Base-by-base conservation (phyloP, 768 basidiomycete genomes). In the Kwoniella mangroviensis region DNA sequence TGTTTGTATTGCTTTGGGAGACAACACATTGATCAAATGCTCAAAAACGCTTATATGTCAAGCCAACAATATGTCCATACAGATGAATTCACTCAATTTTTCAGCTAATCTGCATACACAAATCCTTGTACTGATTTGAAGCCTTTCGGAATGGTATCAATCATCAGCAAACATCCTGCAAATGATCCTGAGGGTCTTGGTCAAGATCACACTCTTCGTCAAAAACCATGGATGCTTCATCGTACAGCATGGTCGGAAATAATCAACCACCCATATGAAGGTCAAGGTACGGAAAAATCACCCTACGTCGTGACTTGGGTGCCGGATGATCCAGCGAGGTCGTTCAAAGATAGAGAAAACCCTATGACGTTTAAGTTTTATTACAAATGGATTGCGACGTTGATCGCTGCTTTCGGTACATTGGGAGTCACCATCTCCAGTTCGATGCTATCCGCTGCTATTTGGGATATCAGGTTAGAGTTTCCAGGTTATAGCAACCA, bases 251-350 rank as follows among this genome's bases (percentile, higher is more conserved):
- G 70, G 63, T 15, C 34, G 3, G 42, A 65, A 13, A 75, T 79
- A 65, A 51, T 73, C 28, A 28, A 41, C 13, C 68, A 78, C 34
- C 34, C 28, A 4, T 81, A 81, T 67, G 43, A 49, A 5, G 81
- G 81, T 1, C 60, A 65, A 0, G 81, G 80, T 2, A 80, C 80
- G 2, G 58, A 65, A 10, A 73, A 72, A 34, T 72, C 76, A 15
- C 81, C 80, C 2, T 81, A 71, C 54, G 34, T 82, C n/a, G 73
- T 82, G 5, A 75, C 69, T 15, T 81, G 74, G 76, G 55, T 78
- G 4, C 67, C 63, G 10, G 75, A 65, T 2, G 67, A 68, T 52
- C 34, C 34, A 34, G 34, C 34, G 34, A 34, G 34, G 4, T 34
- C 34, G 9, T 34, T 34, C 34, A 28, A 61, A 51, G 79, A 79